phyloP scores from a whole-genome alignment of 2,329 filamentous ascomycete genomes.

The Aureobasidium melanogenum region DNA sequence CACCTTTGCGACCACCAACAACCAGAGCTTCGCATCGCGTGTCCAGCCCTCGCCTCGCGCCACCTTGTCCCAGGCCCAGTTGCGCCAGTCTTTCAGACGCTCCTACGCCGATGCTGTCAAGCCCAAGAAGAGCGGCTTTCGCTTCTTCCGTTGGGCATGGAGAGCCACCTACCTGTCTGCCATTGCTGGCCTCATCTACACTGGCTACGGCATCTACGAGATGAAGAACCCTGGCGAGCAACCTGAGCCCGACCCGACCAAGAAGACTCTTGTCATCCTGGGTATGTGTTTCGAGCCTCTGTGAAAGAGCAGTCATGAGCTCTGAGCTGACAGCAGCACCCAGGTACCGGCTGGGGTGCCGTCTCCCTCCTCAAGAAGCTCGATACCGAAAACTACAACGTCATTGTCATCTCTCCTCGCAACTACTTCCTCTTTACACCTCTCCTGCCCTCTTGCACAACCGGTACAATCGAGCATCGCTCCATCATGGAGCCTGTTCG shows the following conservation, averaged over 20 bases:
- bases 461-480: slow-evolving; percentile 93
- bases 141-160: slow-evolving; percentile 72
- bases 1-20: slow-evolving; percentile 18
- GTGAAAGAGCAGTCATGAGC: neutral
- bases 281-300: slow-evolving; percentile 46
- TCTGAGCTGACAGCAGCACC: slow-evolving; percentile 17
- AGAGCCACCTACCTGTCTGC: slow-evolving; percentile 69
- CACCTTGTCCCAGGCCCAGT: slow-evolving; percentile 10
- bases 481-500: slow-evolving; percentile 99
- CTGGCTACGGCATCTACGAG: slow-evolving; percentile 74
- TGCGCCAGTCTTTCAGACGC: slow-evolving; percentile 22
- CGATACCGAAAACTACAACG: slow-evolving; percentile 98
- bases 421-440: slow-evolving; percentile 99
- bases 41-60: slow-evolving; percentile 2
- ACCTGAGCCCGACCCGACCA: slow-evolving; percentile 66
- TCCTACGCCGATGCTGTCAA: slow-evolving; percentile 23
- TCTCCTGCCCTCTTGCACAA: slow-evolving; percentile 92
- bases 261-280: slow-evolving; percentile 95
- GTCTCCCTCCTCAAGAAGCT: slow-evolving; percentile 97
- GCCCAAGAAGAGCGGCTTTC: slow-evolving; percentile 49
- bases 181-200: slow-evolving; percentile 59
- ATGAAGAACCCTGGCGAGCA: slow-evolving; percentile 77
- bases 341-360: slow-evolving; percentile 93
- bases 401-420: slow-evolving; percentile 91
- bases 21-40: slow-evolving; percentile 16